These are phyloP conservation scores for Penicillium silybi DNA, from an alignment of 495 filamentous ascomycete genomes.

Conservation along the genomic window DNA sequence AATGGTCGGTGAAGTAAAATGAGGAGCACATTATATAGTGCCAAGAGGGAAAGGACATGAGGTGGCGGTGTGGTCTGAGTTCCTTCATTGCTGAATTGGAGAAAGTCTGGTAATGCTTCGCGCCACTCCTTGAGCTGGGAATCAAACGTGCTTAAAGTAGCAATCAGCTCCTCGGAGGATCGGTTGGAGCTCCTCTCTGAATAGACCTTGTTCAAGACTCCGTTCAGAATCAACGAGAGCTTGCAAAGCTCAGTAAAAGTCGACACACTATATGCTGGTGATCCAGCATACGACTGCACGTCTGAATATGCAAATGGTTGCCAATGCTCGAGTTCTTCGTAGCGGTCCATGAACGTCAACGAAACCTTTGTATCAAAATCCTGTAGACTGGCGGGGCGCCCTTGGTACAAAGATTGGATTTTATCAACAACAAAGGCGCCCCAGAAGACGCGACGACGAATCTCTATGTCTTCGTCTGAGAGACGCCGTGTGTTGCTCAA, in stretches of 20 bases:
- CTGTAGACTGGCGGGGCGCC: slow-evolving; percentile 26
- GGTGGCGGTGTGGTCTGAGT: slow-evolving; percentile 4
- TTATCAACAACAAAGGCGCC: slow-evolving; percentile 39
- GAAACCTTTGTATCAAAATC: slow-evolving; percentile 26
- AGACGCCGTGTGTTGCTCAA: slow-evolving; percentile 13
- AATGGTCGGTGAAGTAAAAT: slow-evolving; percentile 29
- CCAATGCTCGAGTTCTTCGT: slow-evolving; percentile 35
- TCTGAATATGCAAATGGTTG: slow-evolving; percentile 19
- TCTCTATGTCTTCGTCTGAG: slow-evolving; percentile 34
- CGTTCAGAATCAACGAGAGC: slow-evolving; percentile 24
- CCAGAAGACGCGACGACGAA: slow-evolving; percentile 41
- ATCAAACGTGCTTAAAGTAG: slow-evolving; percentile 13
- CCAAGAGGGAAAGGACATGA: slow-evolving; percentile 19
- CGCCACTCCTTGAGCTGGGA: slow-evolving; percentile 18
- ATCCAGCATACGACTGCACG: slow-evolving; percentile 10
- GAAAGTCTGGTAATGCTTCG: slow-evolving; percentile 13
- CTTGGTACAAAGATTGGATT: slow-evolving; percentile 35
- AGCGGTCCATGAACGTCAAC: slow-evolving; percentile 25
- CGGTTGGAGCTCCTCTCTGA: slow-evolving; percentile 20
- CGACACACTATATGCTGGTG: slow-evolving; percentile 22
- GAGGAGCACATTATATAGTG: slow-evolving; percentile 18
- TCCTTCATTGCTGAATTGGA: slow-evolving; percentile 14
- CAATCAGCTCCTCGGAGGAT: slow-evolving; percentile 14
- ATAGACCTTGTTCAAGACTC: slow-evolving; percentile 26
- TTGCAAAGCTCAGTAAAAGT: slow-evolving; percentile 25